Evolutionary conservation across 2,329 filamentous ascomycete genomes (phyloP).

Genomic region (Elsinoe batatas): DNA sequence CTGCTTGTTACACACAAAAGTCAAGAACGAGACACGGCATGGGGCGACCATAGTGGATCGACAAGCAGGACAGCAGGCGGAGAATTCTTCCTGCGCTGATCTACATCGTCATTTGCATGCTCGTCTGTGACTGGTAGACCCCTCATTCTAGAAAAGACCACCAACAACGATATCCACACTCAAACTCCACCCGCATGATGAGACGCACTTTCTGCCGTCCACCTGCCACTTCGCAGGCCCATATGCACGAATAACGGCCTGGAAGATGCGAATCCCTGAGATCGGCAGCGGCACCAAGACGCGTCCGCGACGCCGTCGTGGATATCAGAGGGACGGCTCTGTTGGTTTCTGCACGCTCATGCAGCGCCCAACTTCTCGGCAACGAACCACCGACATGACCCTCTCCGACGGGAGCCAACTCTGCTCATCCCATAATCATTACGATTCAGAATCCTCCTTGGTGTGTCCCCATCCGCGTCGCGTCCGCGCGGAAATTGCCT

Average conservation of each 20-base stretch:
- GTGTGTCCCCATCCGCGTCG: neutral
- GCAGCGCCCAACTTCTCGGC: constrained; percentile 8
- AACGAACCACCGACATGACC: constrained; percentile 10
- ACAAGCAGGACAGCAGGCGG: neutral
- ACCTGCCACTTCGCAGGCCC: neutral
- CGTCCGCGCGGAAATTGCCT: constrained; percentile 4
- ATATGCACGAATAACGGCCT: too few species aligned
- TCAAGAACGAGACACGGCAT: neutral
- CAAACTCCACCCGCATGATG: too few species aligned
- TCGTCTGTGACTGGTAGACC: neutral
- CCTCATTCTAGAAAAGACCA: constrained; percentile 2
- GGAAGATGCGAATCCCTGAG: neutral
- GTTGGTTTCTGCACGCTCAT: constrained; percentile 7
- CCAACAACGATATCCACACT: constrained; percentile 4
- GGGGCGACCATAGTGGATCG: neutral
- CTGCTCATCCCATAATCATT: too few species aligned
- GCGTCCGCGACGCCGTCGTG: neutral
- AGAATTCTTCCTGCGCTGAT: constrained; percentile 1
- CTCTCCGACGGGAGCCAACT: neutral
- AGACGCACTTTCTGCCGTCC: neutral
- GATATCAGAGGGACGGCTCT: neutral
- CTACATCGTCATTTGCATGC: constrained; percentile 2
- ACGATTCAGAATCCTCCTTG: neutral
- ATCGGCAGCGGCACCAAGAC: constrained; percentile 8
- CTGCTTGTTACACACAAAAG: neutral